Conservation (phyloP, 1,284 basidiomycete genomes). For the Rhodotorula sp. region DNA sequence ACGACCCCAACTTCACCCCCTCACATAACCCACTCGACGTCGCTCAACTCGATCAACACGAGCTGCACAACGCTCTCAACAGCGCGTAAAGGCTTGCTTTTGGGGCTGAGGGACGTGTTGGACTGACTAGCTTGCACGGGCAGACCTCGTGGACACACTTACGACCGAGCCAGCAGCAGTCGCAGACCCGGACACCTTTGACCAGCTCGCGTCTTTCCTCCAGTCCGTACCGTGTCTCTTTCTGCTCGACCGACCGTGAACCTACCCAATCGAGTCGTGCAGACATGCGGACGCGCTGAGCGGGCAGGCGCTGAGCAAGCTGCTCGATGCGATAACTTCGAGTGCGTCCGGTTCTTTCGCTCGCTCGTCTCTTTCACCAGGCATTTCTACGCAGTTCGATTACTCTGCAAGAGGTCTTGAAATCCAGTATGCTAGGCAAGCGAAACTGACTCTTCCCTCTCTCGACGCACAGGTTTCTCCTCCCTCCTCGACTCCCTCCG, state of each 20-base stretch:
- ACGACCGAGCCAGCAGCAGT: conserved; percentile 70
- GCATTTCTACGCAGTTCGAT: no score
- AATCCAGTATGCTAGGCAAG: no score
- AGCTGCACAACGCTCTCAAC: conserved; percentile 16
- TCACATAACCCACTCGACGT: conserved; percentile 1
- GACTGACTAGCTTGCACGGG: background rate
- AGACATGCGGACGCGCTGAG: conserved; percentile 60
- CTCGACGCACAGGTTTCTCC: conserved; percentile 55
- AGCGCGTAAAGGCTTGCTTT: conserved; percentile 4
- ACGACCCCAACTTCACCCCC: conserved; percentile 3
- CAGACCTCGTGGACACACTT: conserved; percentile 71
- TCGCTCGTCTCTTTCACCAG: background rate
- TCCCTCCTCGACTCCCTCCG: conserved; percentile 66
- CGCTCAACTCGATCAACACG: conserved; percentile 18
- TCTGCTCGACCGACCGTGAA: conserved; percentile 48
- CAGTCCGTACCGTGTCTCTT: conserved; percentile 56
- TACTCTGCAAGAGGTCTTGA: no score
- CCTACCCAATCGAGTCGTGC: background rate
- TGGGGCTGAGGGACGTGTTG: no score
- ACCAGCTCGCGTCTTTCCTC: conserved; percentile 45
- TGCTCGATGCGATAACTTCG: conserved; percentile 67
- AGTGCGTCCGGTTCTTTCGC: conserved; percentile 11
- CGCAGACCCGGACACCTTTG: conserved; percentile 64
- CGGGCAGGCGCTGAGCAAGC: conserved; percentile 65
- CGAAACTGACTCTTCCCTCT: background rate